Conservation (phyloP, 305 asterid species). For the Rubia peregrina region DNA sequence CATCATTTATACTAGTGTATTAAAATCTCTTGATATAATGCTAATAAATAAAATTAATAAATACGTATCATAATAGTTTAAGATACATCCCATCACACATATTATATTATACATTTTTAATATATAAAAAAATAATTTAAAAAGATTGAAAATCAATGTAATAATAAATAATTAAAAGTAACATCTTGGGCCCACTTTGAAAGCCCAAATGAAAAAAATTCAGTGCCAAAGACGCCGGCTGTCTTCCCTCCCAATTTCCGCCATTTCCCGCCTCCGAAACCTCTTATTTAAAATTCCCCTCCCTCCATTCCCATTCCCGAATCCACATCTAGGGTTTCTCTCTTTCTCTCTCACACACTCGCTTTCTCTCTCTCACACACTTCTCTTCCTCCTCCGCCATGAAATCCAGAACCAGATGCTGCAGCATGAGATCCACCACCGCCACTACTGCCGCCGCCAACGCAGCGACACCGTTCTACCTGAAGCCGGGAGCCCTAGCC, state of each 20-base stretch:
- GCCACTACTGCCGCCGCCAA: background rate
- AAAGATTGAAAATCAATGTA: background rate
- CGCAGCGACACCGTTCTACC: background rate
- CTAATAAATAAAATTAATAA: background rate
- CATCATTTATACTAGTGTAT: no score
- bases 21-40: background rate
- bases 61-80: no score
- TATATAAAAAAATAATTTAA: background rate
- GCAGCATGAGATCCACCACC: conserved; percentile 18
- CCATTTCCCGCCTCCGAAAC: conserved; percentile 17
- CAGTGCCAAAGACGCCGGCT: background rate
- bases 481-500: conserved; percentile 77
- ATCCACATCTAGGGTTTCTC: conserved; percentile 19
- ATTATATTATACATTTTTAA: no score
- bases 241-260: background rate
- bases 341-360: conserved; percentile 1
- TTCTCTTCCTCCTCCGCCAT: background rate
- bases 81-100: no score
- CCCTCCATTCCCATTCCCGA: background rate
- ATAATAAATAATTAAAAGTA: background rate
- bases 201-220: background rate
- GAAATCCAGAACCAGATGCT: conserved; percentile 19
- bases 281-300: conserved; percentile 12
- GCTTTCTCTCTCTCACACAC: conserved; percentile 11
- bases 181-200: background rate